phyloP scores from a whole-genome alignment of 768 basidiomycete species.

The Sutorius australiensis region DNA sequence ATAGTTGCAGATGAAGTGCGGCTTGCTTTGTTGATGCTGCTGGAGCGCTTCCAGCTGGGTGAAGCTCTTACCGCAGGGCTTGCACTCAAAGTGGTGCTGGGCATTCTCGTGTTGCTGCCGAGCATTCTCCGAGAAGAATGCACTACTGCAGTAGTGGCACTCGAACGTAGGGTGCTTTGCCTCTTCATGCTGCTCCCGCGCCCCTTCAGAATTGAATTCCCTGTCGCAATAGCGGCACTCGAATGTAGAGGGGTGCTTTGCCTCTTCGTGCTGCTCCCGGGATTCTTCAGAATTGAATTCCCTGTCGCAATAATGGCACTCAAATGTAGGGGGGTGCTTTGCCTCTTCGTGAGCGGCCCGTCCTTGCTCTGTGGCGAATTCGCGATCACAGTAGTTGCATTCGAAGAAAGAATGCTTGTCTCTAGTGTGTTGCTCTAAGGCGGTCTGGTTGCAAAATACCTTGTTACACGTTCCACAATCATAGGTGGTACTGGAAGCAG shows the following conservation, averaged over 20 bases:
- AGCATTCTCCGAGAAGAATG: conserved; percentile 2
- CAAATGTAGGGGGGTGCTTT: conserved; percentile 7
- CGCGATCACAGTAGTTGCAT: conserved; percentile 16
- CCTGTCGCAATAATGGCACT: conserved; percentile 17
- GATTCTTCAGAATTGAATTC: conserved; percentile 3
- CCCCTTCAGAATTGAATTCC: conserved; percentile 3
- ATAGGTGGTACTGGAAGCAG: background rate
- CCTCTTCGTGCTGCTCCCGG: conserved; percentile 15
- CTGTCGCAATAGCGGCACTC: conserved; percentile 18
- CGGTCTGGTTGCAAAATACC: no score
- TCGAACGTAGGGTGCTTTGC: conserved; percentile 13
- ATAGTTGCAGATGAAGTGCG: conserved; percentile 4
- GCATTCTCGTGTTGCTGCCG: conserved; percentile 11
- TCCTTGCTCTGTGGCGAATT: conserved; percentile 2
- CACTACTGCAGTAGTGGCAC: conserved; percentile 5
- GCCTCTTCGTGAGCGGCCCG: conserved; percentile 14
- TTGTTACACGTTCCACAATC: conserved; percentile 9
- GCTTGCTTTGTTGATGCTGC: background rate
- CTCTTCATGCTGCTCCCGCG: conserved; percentile 8
- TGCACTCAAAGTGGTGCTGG: conserved; percentile 4
- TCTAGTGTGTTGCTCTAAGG: no score
- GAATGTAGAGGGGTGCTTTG: conserved; percentile 8
- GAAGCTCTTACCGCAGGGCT: background rate
- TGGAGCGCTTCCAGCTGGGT: background rate
- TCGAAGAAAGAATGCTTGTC: background rate